Evolutionary conservation across 257 asterid species (phyloP), one percentile per base, ranked within the genome.

Genomic region (Datura wrightii): DNA sequence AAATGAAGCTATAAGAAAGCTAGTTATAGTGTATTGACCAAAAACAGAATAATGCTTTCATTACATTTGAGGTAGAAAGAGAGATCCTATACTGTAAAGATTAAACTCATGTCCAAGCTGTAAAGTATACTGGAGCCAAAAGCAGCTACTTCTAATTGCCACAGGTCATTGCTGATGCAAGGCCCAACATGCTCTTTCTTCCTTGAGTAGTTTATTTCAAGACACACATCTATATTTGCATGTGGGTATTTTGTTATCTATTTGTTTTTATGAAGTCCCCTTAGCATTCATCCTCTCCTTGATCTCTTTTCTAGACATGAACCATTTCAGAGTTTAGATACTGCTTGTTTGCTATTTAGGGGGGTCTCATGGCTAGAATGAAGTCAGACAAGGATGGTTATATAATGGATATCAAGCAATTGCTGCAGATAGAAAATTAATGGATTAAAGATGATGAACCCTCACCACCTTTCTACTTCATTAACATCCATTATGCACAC

Each of bases 151-250:
- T 44, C 80, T 46, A 72, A 72, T 44, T 72, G 58, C n/a, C 80
- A 72, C 39, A 42, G 58, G 39, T 72, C 41, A 44, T 72, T 44
- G 56, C 39, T 72, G 80, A 42, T 72, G 80, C 80, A 72, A 72
- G 41, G 41, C 36, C 41, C 37, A 72, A n/a, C 6, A 10, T 19
- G 80, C 58, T 72, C 18, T 44, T 71, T 71, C 80, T 71, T 72
- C 56, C 15, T n/a, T 72, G 58, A 44, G 8, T 42, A 19, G 37
- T 70, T 70, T 42, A n/a, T 70, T 71, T 72, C 41, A 71, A 72
- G 80, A 44, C 54, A n/a, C 9, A 44, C 80, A 44, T 44, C 56
- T 71, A 71, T n/a, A 72, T 72, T 72, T 72, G 39, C 80, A 10
- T 44, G 80, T 44, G 18, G 10, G 13, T 8, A 8, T 71, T 44